Percentiles rank a stretch among this genome's conserved stretches.
Evolutionary conservation across 768 basidiomycete genomes (phyloP).

Genomic region (Sarcodon sp.): DNA sequence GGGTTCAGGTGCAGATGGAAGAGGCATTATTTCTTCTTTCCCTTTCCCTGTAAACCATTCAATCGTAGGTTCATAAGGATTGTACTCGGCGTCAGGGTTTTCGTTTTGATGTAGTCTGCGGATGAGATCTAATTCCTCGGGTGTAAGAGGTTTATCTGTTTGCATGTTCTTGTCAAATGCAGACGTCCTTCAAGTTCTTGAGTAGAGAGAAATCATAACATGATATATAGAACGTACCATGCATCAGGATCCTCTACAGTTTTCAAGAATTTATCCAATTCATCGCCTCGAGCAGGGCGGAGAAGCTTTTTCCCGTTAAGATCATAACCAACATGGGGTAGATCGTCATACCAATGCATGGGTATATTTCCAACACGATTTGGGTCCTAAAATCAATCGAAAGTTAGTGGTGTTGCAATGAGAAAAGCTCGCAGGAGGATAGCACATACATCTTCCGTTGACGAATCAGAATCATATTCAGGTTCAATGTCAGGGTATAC

Average conservation of each 20-base stretch:
- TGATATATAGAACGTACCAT: slow-evolving; percentile 43
- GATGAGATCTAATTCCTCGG: slow-evolving; percentile 93
- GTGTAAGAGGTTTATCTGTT: slow-evolving; percentile 72
- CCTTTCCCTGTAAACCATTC: slow-evolving; percentile 98
- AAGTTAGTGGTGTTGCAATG: not conserved
- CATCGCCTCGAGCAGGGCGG: slow-evolving; percentile 90
- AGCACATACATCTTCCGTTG: slow-evolving; percentile 72
- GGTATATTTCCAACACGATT: slow-evolving; percentile 94
- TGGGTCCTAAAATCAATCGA: slow-evolving; percentile 43
- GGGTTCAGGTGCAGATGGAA: slow-evolving; percentile 85
- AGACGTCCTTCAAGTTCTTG: slow-evolving; percentile 51
- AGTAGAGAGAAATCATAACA: not conserved
- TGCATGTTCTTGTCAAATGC: slow-evolving; percentile 86
- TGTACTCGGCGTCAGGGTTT: slow-evolving; percentile 80
- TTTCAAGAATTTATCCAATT: slow-evolving; percentile 90
- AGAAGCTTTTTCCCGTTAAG: slow-evolving; percentile 90
- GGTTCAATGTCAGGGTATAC: slow-evolving; percentile 86
- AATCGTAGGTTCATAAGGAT: slow-evolving; percentile 87
- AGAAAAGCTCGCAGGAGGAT: slow-evolving; percentile 1
- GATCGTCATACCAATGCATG: slow-evolving; percentile 98
- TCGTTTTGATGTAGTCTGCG: slow-evolving; percentile 81
- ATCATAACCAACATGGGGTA: slow-evolving; percentile 97
- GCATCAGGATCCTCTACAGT: slow-evolving; percentile 86
- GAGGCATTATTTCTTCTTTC: slow-evolving; percentile 89
- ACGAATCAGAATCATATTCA: slow-evolving; percentile 84